Conservation (phyloP, 2,329 filamentous ascomycete species). For the Cladophialophora immunda region DNA sequence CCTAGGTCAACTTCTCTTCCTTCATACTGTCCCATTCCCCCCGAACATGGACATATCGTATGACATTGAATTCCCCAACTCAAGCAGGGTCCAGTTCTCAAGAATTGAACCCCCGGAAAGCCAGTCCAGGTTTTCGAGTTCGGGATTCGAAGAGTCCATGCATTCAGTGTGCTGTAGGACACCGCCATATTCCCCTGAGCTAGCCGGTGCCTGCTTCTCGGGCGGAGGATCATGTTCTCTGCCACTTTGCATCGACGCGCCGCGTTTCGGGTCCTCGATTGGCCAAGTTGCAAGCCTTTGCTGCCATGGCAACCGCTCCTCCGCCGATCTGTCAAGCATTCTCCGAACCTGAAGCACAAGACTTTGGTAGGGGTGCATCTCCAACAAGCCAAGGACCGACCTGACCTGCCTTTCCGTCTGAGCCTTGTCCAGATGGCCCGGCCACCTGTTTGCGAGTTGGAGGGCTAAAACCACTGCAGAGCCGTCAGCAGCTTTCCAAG, state of each 20-base stretch:
- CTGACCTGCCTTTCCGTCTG: not conserved
- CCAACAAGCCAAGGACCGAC: not conserved
- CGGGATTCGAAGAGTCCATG: not conserved
- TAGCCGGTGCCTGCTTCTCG: not conserved
- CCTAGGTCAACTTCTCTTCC: not conserved
- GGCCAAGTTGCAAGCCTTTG: not conserved
- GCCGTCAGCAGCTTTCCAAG: not conserved
- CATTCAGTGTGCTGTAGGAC: not conserved
- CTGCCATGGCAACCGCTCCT: not conserved
- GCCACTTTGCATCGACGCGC: not conserved
- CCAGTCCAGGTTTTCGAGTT: not conserved
- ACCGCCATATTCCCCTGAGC: not conserved
- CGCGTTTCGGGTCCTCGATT: not conserved
- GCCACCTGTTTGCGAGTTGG: not conserved
- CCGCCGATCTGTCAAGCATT: not conserved
- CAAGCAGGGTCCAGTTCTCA: slow-evolving; percentile 1
- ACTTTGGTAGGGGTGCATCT: not conserved
- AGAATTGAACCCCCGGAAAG: not conserved
- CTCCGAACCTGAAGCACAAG: not conserved
- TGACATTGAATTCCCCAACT: not conserved
- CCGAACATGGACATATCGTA: slow-evolving; percentile 2
- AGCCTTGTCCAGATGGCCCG: not conserved
- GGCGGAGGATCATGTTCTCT: not conserved
- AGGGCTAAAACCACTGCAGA: not conserved
- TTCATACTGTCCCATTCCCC: not conserved